phyloP scores from a whole-genome alignment of 176 grass and related monocot genomes.

The Zoysia japonica region DNA sequence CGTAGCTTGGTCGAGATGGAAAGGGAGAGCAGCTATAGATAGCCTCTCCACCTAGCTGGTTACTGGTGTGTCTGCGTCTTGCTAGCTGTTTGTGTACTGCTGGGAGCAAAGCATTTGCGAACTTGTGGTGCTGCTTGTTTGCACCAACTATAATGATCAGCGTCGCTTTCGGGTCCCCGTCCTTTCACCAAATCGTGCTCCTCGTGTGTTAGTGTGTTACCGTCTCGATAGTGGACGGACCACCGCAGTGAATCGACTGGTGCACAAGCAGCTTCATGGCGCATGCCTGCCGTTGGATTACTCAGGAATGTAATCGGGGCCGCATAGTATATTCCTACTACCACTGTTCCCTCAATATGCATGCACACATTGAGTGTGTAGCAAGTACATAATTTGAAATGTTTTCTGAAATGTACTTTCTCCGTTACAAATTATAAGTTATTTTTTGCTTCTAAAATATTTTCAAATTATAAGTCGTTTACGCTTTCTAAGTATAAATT shows the following conservation, averaged over 20 bases:
- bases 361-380: no score
- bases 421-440: no score
- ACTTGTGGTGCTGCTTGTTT: constrained; percentile 31
- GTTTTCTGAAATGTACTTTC: no score
- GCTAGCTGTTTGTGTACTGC: constrained; percentile 4
- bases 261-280: background rate
- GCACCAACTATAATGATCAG: constrained; percentile 33
- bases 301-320: no score
- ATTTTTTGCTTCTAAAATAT: no score
- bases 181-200: constrained; percentile 34
- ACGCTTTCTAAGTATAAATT: no score
- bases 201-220: constrained; percentile 22
- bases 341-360: no score
- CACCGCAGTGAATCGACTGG: background rate
- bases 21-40: background rate
- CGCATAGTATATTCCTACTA: no score
- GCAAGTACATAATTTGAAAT: no score
- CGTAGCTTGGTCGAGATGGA: background rate
- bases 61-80: no score
- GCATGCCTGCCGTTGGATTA: no score
- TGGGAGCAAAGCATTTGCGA: constrained; percentile 16
- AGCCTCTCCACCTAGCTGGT: background rate
- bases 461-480: no score
- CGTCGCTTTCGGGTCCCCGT: constrained; percentile 40
- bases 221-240: background rate